Evolutionary conservation across 140 eudicot genomes (phyloP).

Genomic region (Cichorium intybus): DNA sequence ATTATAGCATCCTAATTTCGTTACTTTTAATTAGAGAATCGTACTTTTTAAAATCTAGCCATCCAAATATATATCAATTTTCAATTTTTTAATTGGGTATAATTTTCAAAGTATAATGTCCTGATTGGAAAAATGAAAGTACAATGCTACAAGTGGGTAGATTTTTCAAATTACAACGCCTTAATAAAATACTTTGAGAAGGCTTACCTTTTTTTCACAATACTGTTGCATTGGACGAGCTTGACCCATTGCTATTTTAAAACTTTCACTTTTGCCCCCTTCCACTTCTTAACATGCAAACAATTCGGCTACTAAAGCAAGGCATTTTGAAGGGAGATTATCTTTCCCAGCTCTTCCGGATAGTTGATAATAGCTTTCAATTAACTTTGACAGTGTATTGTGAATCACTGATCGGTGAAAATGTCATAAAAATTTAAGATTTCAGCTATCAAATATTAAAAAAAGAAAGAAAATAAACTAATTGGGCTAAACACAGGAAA

Average conservation of each 20-base stretch:
- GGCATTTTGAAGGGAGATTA: too few relatives aligned
- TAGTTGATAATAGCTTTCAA: too few relatives aligned
- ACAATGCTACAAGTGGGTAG: neutral
- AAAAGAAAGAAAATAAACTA: neutral
- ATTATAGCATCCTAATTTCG: too few relatives aligned
- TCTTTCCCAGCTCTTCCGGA: too few relatives aligned
- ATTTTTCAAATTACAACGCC: too few relatives aligned
- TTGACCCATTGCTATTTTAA: slow-evolving; percentile 80
- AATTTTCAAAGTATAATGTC: neutral
- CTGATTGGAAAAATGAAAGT: neutral
- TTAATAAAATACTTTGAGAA: too few relatives aligned
- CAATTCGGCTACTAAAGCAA: slow-evolving; percentile 72
- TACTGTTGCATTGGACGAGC: slow-evolving; percentile 89
- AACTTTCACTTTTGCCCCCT: slow-evolving; percentile 50
- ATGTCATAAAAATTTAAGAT: neutral
- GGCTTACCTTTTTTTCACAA: slow-evolving; percentile 75
- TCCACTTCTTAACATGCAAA: slow-evolving; percentile 90
- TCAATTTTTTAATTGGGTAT: too few relatives aligned
- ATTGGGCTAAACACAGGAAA: neutral
- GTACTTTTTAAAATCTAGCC: too few relatives aligned
- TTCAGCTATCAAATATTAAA: slow-evolving; percentile 5
- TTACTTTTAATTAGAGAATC: too few relatives aligned
- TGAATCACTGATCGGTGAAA: slow-evolving; percentile 89
- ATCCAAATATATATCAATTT: too few relatives aligned
- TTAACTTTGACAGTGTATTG: too few relatives aligned